Conservation (phyloP, 2,329 filamentous ascomycete genomes). For the Graphilbum sp. region DNA sequence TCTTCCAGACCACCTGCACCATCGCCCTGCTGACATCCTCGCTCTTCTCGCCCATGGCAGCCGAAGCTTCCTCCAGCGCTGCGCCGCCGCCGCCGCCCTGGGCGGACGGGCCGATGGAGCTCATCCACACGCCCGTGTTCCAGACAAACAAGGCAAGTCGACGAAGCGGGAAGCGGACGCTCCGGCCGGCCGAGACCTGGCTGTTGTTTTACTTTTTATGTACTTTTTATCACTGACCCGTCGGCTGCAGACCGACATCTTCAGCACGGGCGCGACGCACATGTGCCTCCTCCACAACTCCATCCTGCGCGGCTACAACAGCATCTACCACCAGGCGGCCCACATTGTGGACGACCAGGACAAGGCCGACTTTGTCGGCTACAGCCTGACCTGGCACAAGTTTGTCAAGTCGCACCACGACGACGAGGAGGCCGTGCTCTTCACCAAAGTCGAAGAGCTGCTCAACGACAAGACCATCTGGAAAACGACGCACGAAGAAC, state of each 20-base stretch:
- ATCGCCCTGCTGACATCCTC: neutral
- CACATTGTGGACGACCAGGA: conserved; percentile 30
- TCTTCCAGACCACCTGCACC: neutral
- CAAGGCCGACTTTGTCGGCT: conserved; percentile 38
- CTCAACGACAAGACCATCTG: conserved; percentile 33
- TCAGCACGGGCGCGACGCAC: conserved; percentile 41
- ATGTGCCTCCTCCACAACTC: conserved; percentile 47
- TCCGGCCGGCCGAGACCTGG: too few species aligned
- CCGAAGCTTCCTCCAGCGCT: neutral
- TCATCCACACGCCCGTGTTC: conserved; percentile 36
- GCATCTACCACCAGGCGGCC: conserved; percentile 42
- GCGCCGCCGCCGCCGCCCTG: conserved; percentile 18
- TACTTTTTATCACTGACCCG: neutral
- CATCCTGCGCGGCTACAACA: conserved; percentile 47
- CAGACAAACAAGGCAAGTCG: conserved; percentile 29
- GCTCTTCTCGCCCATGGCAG: neutral
- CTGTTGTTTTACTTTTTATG: neutral
- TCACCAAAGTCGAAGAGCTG: conserved; percentile 36
- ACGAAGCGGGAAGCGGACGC: neutral
- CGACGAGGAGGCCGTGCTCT: conserved; percentile 40
- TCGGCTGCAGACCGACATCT: conserved; percentile 32
- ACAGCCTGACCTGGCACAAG: conserved; percentile 39
- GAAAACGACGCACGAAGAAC: conserved; percentile 35
- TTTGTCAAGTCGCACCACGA: conserved; percentile 45
- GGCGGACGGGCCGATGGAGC: conserved; percentile 37